Conservation (phyloP, 345 rosid genomes). For the Dovyalis caffra region DNA sequence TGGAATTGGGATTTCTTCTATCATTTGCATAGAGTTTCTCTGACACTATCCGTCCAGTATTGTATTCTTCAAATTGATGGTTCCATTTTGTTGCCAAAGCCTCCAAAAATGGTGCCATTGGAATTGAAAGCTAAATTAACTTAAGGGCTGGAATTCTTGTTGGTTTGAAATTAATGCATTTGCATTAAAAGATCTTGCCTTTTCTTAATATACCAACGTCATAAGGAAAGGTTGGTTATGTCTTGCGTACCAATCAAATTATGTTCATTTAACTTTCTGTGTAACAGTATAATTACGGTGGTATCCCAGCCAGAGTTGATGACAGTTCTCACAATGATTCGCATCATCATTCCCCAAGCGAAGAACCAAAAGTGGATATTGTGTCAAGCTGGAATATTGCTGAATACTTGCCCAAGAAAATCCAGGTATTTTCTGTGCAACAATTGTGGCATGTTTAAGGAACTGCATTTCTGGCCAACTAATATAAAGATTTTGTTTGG, state of each 20-base stretch:
- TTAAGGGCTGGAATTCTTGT: slow-evolving; percentile 2
- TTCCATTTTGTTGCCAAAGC: not conserved
- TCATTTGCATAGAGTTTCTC: too few species aligned
- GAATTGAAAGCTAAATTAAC: slow-evolving; percentile 1
- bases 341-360: slow-evolving; percentile 18
- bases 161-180: not conserved
- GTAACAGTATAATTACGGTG: slow-evolving; percentile 76
- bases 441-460: not conserved
- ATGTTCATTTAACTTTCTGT: slow-evolving; percentile 14
- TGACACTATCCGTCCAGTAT: too few species aligned
- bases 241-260: not conserved
- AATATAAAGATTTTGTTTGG: not conserved
- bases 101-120: not conserved
- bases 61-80: too few species aligned
- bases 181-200: not conserved
- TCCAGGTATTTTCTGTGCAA: slow-evolving; percentile 48
- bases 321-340: slow-evolving; percentile 37
- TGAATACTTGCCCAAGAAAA: slow-evolving; percentile 69
- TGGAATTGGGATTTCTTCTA: too few species aligned
- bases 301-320: slow-evolving; percentile 65
- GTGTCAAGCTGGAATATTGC: slow-evolving; percentile 89
- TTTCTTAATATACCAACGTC: not conserved
- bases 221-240: not conserved
- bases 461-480: not conserved
- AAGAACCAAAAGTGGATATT: slow-evolving; percentile 62